Evolutionary conservation across 208 protist genomes (phyloP), one percentile per base, ranked within the genome.

Genomic region (Paratrypanosoma confusum): DNA sequence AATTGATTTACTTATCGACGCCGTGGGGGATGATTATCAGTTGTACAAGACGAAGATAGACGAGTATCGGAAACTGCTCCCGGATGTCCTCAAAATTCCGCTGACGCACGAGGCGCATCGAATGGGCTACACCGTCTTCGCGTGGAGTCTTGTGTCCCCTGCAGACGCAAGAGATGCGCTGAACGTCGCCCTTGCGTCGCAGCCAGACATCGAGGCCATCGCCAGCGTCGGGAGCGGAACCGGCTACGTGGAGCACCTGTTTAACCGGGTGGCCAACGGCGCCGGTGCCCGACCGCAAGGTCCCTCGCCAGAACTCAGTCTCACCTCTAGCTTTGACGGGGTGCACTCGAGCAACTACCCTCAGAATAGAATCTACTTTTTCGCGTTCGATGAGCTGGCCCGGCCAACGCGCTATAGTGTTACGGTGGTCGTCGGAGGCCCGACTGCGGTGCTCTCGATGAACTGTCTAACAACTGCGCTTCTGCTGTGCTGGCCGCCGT

Each of bases 191-290:
- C 64, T 73, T 25, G 43, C 35, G 2, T 50, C 47, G 42, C 56
- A 83, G 34, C 74, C 79, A 7, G 60, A 71, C 38, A 47, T 90
- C 54, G 59, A 53, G 28, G 38, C 50, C 13, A 49, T 93, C 40
- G 54, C 88, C 10, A 90, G 80, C 50, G 42, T 90, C 14, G 84
- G 84, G 40, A 89, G 78, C 48, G 84, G 78, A 13, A 60, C 46
- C 21, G 84, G 84, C 5, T 93, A 90, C 57, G 63, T 90, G 28
- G 84, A 93, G 59, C 84, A 93, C 40, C 45, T 93, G 18, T 86
- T 93, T 50, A 90, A 90, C 44, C 68, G 80, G 27, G 78, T 90
- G 18, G 65, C 78, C 52, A 74, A 93, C 57, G 36, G 63, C 50
- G 41, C 77, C 52, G 64, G 17, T n/a, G 45, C 41, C 17, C 39